Conservation (phyloP, 2,329 filamentous ascomycete species). For the Diaporthe humulicola region DNA sequence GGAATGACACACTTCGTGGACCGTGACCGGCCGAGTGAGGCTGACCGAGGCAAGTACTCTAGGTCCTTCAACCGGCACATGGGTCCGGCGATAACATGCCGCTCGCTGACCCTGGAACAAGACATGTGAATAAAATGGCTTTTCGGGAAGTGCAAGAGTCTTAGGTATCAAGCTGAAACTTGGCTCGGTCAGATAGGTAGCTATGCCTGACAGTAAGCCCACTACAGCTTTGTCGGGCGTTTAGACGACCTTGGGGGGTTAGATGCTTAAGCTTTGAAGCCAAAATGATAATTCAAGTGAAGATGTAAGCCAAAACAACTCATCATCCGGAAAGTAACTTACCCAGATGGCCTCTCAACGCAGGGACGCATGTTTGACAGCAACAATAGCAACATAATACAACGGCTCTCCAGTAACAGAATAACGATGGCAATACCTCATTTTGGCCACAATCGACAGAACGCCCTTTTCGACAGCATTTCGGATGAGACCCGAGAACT, state of each 20-base stretch:
- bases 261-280: background rate
- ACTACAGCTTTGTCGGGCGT: background rate
- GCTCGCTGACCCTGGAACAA: background rate
- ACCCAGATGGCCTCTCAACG: background rate
- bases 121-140: too few relatives aligned
- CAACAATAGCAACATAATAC: conserved; percentile 29
- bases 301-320: background rate
- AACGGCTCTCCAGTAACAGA: conserved; percentile 29
- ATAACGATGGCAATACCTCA: conserved; percentile 32
- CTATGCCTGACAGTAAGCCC: background rate
- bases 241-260: too few relatives aligned
- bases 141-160: background rate
- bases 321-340: background rate
- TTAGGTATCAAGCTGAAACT: too few relatives aligned
- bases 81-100: background rate
- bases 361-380: conserved; percentile 9
- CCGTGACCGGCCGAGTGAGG: background rate
- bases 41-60: background rate
- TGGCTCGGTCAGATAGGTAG: background rate
- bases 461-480: background rate
- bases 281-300: background rate
- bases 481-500: background rate
- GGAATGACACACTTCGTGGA: background rate
- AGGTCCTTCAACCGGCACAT: background rate
- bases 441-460: background rate